Percentiles rank a stretch among this genome's conserved stretches.
Evolutionary conservation across 169 alveolate species (phyloP).

Genomic region (Theileria annulata): DNA sequence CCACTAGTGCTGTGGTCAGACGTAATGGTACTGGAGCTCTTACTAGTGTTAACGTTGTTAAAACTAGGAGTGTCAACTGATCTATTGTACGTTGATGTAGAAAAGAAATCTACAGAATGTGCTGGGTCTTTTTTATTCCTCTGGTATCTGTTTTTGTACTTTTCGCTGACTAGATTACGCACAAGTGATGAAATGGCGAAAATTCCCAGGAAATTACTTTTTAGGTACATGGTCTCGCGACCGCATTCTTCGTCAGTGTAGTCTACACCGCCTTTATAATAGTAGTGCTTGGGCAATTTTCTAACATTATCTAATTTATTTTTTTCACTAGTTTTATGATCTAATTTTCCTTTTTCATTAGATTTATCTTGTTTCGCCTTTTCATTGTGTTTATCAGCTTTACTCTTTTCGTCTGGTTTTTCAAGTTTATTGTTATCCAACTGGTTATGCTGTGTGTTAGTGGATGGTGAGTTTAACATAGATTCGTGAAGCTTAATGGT

Average conservation of each 20-base stretch:
- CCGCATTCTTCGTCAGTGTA: constrained; percentile 11
- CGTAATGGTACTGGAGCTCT: not conserved
- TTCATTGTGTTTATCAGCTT: not conserved
- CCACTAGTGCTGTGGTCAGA: not conserved
- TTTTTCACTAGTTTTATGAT: not conserved
- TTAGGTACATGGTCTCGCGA: constrained; percentile 34
- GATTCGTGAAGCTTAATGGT: not conserved
- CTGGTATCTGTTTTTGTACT: constrained; percentile 16
- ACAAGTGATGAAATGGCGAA: constrained; percentile 45
- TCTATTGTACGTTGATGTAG: not conserved
- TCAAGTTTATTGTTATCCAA: not conserved
- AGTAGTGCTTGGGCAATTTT: constrained; percentile 17
- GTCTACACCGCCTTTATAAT: constrained; percentile 24
- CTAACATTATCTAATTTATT: not conserved
- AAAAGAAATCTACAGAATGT: not conserved
- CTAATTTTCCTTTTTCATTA: not conserved
- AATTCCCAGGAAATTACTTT: constrained; percentile 48
- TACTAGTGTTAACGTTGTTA: not conserved
- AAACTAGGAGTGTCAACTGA: not conserved
- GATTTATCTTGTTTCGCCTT: not conserved
- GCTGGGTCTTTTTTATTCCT: constrained; percentile 19
- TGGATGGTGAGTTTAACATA: not conserved
- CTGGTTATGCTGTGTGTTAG: not conserved
- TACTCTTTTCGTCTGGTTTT: not conserved
- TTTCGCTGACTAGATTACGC: constrained; percentile 22